phyloP scores from a whole-genome alignment of 148 eudicot species.

The Arbutus unedo region DNA sequence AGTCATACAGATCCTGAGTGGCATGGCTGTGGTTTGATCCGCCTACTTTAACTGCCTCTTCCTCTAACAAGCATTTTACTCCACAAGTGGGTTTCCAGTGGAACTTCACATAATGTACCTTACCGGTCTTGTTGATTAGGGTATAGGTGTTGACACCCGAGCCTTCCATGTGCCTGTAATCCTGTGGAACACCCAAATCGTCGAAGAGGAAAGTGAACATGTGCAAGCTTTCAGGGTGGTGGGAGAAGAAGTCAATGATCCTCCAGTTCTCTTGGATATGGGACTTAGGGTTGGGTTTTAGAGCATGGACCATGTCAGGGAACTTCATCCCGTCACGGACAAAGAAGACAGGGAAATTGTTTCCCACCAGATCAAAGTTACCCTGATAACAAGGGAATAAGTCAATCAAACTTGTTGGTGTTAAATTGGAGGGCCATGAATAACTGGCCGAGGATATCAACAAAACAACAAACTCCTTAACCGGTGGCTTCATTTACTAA shows the following conservation, averaged over 20 bases:
- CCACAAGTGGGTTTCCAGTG: conserved; percentile 98
- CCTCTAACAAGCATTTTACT: conserved; percentile 75
- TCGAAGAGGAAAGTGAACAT: conserved; percentile 85
- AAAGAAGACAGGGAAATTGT: conserved; percentile 95
- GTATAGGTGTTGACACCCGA: conserved; percentile 88
- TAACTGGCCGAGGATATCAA: background rate
- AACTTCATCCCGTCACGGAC: conserved; percentile 90
- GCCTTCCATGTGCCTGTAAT: conserved; percentile 97
- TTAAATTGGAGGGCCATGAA: conserved; percentile 9
- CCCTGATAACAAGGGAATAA: conserved; percentile 40
- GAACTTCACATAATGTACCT: conserved; percentile 79
- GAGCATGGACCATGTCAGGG: conserved; percentile 89
- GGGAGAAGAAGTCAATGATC: conserved; percentile 88
- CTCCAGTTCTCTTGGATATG: conserved; percentile 98
- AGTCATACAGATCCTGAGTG: conserved; percentile 84
- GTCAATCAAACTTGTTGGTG: background rate
- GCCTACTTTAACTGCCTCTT: conserved; percentile 78
- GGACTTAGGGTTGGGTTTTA: conserved; percentile 93
- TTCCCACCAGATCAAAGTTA: conserved; percentile 94
- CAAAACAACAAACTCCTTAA: background rate
- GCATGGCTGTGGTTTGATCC: conserved; percentile 98
- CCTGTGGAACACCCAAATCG: conserved; percentile 77
- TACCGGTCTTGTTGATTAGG: conserved; percentile 77
- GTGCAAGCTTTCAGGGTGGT: conserved; percentile 87
- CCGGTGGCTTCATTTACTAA: background rate